Evolutionary conservation across 768 basidiomycete genomes (phyloP).

Genomic region (Mycena chlorophos): DNA sequence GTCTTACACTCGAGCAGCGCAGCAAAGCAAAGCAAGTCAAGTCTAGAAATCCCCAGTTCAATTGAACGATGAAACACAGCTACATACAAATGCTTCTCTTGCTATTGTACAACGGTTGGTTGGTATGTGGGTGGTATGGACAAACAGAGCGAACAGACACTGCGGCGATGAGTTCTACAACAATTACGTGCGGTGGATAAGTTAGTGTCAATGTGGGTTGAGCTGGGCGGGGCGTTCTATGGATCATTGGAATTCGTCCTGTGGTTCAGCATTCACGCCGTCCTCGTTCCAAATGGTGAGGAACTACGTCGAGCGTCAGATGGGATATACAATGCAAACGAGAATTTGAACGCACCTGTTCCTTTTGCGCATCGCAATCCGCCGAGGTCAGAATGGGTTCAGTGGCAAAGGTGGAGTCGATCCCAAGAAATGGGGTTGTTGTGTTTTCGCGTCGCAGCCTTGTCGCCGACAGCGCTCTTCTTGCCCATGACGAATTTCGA

Average conservation of each 20-base stretch:
- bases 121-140: too few species aligned
- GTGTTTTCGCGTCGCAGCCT: conserved; percentile 63
- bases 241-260: conserved; percentile 44
- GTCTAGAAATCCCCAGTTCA: too few species aligned
- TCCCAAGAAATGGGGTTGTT: conserved; percentile 70
- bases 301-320: conserved; percentile 48
- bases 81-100: too few species aligned
- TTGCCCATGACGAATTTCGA: conserved; percentile 84
- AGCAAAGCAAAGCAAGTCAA: too few species aligned
- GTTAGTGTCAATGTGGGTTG: not conserved
- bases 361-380: conserved; percentile 63
- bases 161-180: not conserved
- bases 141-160: too few species aligned
- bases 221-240: not conserved
- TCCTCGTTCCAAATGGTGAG: conserved; percentile 82
- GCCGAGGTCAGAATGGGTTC: conserved; percentile 58
- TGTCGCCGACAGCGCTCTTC: conserved; percentile 88
- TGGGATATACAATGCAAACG: not conserved
- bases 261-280: conserved; percentile 66
- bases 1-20: too few species aligned
- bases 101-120: too few species aligned
- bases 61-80: too few species aligned
- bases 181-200: not conserved
- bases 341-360: conserved; percentile 48
- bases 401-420: conserved; percentile 67